These are phyloP conservation scores for Plasmodium coatneyi DNA, from an alignment of 169 alveolate species.

Conservation along the genomic window DNA sequence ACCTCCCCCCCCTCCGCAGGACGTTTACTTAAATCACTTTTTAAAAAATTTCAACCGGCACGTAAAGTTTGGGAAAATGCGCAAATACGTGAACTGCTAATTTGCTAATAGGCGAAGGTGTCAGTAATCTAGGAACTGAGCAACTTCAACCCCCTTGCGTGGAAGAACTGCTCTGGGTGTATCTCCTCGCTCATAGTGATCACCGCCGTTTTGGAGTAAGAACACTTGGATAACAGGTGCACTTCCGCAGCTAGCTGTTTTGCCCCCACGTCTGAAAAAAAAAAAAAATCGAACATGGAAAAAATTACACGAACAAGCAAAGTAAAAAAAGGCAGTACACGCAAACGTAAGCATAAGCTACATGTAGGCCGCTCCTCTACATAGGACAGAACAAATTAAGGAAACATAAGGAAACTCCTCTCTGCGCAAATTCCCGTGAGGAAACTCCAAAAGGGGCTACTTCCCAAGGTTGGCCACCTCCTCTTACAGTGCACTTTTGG, in stretches of 20 bases:
- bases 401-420: neutral
- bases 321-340: neutral
- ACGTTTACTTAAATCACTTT: constrained; percentile 52
- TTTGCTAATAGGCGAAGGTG: neutral
- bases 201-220: constrained; percentile 26
- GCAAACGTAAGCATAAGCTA: neutral
- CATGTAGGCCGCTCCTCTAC: neutral
- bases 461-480: neutral
- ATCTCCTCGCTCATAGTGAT: neutral
- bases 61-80: constrained; percentile 49
- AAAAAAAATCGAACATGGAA: neutral
- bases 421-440: neutral
- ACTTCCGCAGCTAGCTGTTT: constrained; percentile 25
- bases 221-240: constrained; percentile 13
- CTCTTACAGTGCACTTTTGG: neutral
- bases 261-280: neutral
- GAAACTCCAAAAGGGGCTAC: neutral
- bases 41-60: constrained; percentile 55
- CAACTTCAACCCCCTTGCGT: neutral
- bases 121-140: constrained; percentile 25
- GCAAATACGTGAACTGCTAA: constrained; percentile 36
- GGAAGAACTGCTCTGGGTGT: constrained; percentile 3
- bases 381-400: neutral
- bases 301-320: neutral
- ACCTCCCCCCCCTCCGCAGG: neutral